Evolutionary conservation across 2,329 filamentous ascomycete genomes (phyloP), one percentile per base, ranked within the genome.

Genomic region (Cytospora piceae): DNA sequence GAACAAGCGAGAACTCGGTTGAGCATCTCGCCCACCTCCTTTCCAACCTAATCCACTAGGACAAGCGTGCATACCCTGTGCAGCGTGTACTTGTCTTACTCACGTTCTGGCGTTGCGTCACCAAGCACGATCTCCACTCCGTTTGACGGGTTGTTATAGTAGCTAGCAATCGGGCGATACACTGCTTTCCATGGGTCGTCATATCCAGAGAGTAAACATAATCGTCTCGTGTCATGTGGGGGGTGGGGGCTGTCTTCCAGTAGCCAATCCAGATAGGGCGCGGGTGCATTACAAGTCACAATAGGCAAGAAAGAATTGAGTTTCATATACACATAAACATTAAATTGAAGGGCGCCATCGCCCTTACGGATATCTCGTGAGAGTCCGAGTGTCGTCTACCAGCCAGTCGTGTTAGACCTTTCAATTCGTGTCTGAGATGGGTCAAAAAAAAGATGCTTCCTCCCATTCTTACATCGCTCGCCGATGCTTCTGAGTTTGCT

Each of bases 401-500:
- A 49, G 39, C n/a, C 42, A 39, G 20, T n/a, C n/a, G 11, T 55
- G 34, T 62, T 62, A 39, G n/a, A 24, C 52, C 20, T 55, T 62
- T 42, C 58, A 62, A 34, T 46, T 20, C 27, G 24, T 62, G 17
- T 56, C 51, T 32, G 22, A 39, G 12, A 6, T 32, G 20, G 24
- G n/a, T 17, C 51, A 32, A 37, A 52, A 37, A 55, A 27, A 54
- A 42, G 49, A 51, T 12, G 27, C 32, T 39, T 29, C 17, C 32
- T 7, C 24, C 27, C 24, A 6, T 55, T 24, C 17, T 34, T 8
- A 34, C 32, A 34, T 34, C 32, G 32, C 34, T 24, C 31, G n/a
- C 51, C 51, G 27, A 31, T 27, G 32, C 59, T 54, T 34, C 20
- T n/a, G 24, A 31, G 39, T 31, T n/a, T 56, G 60, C 34, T 56